Evolutionary conservation across 805 yeast species (phyloP), one percentile per base, ranked within the genome.

Genomic region (Pichia thaimueangensis): DNA sequence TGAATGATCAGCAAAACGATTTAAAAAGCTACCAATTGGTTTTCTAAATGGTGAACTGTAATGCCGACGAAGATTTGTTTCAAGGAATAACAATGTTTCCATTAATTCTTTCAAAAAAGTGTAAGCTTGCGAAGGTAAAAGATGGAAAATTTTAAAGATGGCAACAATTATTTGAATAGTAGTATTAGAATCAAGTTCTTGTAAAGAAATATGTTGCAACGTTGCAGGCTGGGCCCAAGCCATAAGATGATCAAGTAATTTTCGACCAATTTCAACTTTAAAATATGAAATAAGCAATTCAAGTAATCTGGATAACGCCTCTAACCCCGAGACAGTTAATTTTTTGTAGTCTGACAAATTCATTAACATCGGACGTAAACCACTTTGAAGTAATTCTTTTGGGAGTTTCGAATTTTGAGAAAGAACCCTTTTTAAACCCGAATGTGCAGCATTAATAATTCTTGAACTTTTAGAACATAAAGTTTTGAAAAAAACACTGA

Each of bases 211-310:
- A 48, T 80, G 77, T 43, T 87, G 79, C 30, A 94, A 62, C 1
- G 85, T 76, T 23, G 76, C 75, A 3, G 93, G 86, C 53, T 86
- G 89, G 0, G 97, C 95, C 95, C 96, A 89, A 0, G 97, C 96
- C 75, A 82, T 83, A 50, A 93, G 69, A 62, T 93, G 98, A 57
- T 93, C 97, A 25, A 94, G 71, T 39, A 93, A 65, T 55, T 93
- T 93, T 38, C 88, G 75, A 25, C 99, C 99, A 51, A 93, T 91
- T 60, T 93, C 99, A 16, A 94, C 97, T 59, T 94, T 84, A 70
- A 93, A 93, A 56, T 93, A 91, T 4, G 94, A 86, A 28, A 91
- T 88, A 50, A 93, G 68, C 19, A 94, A 68, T 56, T 91, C 96
- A 32, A 93, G 69, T 25, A 93, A 69, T 34, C 94, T 70, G 0